Conservation (phyloP, 805 yeast genomes). For the Saturnispora silvae region DNA sequence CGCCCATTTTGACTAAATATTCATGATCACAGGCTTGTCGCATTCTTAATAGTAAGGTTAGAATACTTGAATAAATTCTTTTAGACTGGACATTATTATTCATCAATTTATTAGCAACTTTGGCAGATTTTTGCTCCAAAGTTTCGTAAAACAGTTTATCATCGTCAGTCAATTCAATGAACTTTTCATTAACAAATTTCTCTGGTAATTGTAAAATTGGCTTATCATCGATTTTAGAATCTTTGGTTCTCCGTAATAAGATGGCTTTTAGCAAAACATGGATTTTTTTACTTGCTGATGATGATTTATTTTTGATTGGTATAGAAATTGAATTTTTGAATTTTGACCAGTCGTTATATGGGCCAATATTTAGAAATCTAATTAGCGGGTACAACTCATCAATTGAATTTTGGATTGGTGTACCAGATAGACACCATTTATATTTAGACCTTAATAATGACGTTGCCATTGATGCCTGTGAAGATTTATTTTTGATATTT, state of each 20-base stretch:
- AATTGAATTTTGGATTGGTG: slow-evolving; percentile 48
- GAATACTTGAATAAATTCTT: slow-evolving; percentile 41
- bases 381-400: slow-evolving; percentile 44
- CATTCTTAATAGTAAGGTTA: slow-evolving; percentile 63
- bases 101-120: slow-evolving; percentile 39
- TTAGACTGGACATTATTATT: slow-evolving; percentile 16
- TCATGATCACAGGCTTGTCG: slow-evolving; percentile 85
- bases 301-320: slow-evolving; percentile 37
- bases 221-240: slow-evolving; percentile 62
- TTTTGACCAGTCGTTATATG: slow-evolving; percentile 49
- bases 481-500: slow-evolving; percentile 37
- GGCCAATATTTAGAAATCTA: slow-evolving; percentile 43
- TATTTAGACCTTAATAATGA: slow-evolving; percentile 30
- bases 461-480: slow-evolving; percentile 38
- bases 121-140: slow-evolving; percentile 45
- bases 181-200: slow-evolving; percentile 39
- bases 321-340: slow-evolving; percentile 47
- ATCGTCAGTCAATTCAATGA: slow-evolving; percentile 39
- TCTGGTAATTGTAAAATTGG: slow-evolving; percentile 64
- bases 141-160: slow-evolving; percentile 48
- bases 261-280: slow-evolving; percentile 65
- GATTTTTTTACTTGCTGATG: slow-evolving; percentile 36
- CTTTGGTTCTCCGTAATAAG: slow-evolving; percentile 65
- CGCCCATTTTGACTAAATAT: slow-evolving; percentile 59
- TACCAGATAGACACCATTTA: slow-evolving; percentile 46